These are phyloP conservation scores for Phaeosphaeria sp. DNA, from an alignment of 2,329 filamentous ascomycete species.

Conservation along the genomic window DNA sequence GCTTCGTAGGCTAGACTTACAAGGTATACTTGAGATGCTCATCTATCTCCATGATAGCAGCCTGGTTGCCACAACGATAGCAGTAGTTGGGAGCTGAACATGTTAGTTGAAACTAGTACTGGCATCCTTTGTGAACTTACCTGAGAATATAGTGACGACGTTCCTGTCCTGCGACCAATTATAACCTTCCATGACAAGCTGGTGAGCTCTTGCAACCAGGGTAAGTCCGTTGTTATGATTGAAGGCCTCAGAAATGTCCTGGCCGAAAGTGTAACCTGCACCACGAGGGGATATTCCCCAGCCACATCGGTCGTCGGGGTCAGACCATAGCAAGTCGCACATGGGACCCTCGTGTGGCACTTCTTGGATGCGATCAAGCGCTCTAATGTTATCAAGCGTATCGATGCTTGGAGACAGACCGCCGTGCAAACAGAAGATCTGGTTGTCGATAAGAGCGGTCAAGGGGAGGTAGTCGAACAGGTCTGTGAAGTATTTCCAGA, in stretches of 20 bases:
- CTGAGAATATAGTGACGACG: slow-evolving; percentile 98
- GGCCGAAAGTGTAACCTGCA: slow-evolving; percentile 93
- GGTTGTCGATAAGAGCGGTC: slow-evolving; percentile 75
- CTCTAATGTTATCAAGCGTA: slow-evolving; percentile 72
- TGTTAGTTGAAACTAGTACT: slow-evolving; percentile 32
- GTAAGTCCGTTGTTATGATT: slow-evolving; percentile 99
- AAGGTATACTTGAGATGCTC: slow-evolving; percentile 99
- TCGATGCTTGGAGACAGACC: slow-evolving; percentile 75
- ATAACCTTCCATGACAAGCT: slow-evolving; percentile 99
- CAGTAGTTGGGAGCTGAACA: slow-evolving; percentile 73
- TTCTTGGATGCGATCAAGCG: slow-evolving; percentile 63
- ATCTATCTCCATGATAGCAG: slow-evolving; percentile 99
- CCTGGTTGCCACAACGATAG: slow-evolving; percentile 98
- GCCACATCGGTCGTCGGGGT: slow-evolving; percentile 94
- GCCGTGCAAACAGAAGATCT: slow-evolving; percentile 76
- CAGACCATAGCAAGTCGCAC: slow-evolving; percentile 79
- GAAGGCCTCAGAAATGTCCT: slow-evolving; percentile 98
- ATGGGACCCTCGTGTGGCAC: slow-evolving; percentile 80
- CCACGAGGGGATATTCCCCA: slow-evolving; percentile 96
- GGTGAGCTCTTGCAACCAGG: slow-evolving; percentile 93
- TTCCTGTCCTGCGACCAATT: slow-evolving; percentile 99
- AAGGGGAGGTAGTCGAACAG: slow-evolving; percentile 79
- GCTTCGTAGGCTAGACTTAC: slow-evolving; percentile 64
- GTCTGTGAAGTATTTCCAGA: slow-evolving; percentile 81
- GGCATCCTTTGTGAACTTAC: slow-evolving; percentile 22